Base-by-base conservation (phyloP, 441 rosid genomes). In the Viola pubescens region DNA sequence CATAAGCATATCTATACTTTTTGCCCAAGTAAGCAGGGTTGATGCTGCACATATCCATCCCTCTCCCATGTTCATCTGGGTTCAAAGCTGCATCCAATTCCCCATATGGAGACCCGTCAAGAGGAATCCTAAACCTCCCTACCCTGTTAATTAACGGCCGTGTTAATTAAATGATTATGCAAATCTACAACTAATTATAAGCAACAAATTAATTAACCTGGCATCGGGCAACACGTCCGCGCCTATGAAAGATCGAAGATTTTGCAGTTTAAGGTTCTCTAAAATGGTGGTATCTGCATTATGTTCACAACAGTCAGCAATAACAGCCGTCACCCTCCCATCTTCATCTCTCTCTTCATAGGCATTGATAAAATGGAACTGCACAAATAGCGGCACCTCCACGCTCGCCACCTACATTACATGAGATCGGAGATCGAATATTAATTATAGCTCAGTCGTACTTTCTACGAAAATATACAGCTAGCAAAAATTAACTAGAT, bases 11-110 rank as follows among this genome's bases (percentile, higher is more conserved):
- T 72, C 97, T 77, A 19, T 92, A 86, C 41, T 80, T 81, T 62
- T 68, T 77, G 50, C 97, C 98, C 67, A 87, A 66, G 67, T 73
- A 63, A 40, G 73, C 72, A 44, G 91, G 98, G 79, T 92, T 92
- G 48, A 89, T 81, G 77, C 89, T 87, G 77, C 98, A 92, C 98
- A 91, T 88, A 60, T 91, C 98, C 94, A 91, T 85, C 37, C 91
- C 98, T 65, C 83, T 85, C 2, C 98, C 98, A 73, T 91, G 98
- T 63, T 91, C 88, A 52, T 82, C 77, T 6, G 98, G 87, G 60
- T 87, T 85, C 77, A 92, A 70, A 1, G 97, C 97, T 44, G 91
- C 81, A 75, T 82, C 97, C 58, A 92, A 60, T 57, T 58, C 70
- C 59, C 98, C 96, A 12, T 68, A 66, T 44, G 81, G 83, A 68